phyloP scores from a whole-genome alignment of 2,329 filamentous ascomycete genomes.

The Purpureocillium lavendulum region DNA sequence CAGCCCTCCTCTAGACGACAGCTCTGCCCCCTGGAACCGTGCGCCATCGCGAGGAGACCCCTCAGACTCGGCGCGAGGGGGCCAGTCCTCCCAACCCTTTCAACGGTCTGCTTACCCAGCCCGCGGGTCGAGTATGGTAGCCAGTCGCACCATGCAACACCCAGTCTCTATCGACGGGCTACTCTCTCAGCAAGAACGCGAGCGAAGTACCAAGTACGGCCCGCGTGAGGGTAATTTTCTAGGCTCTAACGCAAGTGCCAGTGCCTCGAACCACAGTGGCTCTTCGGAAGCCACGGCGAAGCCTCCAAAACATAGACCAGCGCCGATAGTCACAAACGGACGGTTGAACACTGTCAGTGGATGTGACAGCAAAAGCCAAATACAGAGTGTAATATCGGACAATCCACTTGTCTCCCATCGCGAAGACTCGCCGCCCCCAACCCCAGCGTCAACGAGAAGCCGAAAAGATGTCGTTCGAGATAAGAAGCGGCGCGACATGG shows the following conservation, averaged over 20 bases:
- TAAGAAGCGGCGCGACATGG: constrained; percentile 30
- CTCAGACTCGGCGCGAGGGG: background rate
- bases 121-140: constrained; percentile 17
- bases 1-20: constrained; percentile 11
- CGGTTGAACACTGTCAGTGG: background rate
- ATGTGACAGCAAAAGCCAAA: background rate
- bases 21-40: constrained; percentile 7
- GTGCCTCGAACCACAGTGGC: background rate
- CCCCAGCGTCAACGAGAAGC: constrained; percentile 16
- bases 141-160: constrained; percentile 6
- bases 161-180: constrained; percentile 14
- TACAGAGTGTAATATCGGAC: constrained; percentile 6
- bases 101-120: constrained; percentile 12
- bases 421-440: constrained; percentile 8
- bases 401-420: constrained; percentile 10
- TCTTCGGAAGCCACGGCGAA: background rate
- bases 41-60: constrained; percentile 2
- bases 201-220: background rate
- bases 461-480: constrained; percentile 30
- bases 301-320: background rate
- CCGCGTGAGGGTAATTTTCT: background rate
- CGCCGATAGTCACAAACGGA: background rate
- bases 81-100: constrained; percentile 2
- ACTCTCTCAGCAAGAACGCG: constrained; percentile 7
- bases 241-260: background rate